Evolutionary conservation across 2,329 filamentous ascomycete species (phyloP), one percentile per base, ranked within the genome.

Genomic region (Phaeoacremonium minimum): DNA sequence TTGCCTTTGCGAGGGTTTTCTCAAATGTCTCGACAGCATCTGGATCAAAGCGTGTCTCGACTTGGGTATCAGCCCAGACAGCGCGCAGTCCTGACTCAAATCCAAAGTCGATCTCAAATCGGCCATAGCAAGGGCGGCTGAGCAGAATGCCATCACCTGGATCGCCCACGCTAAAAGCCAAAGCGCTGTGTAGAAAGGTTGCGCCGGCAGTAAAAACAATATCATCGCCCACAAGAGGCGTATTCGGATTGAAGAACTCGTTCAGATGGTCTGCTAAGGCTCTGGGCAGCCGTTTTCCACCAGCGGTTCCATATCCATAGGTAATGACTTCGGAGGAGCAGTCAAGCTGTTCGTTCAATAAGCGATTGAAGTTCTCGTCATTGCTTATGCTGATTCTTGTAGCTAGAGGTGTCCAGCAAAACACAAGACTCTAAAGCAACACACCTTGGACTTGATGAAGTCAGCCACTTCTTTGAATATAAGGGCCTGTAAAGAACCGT

Each of bases 91-190:
- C 57, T 1, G 66, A 56, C 28, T 67, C 61, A 17, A 67, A 57
- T 1, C 58, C 57, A 20, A 75, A 66, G 42, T 75, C 72, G 4
- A 64, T 53, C 26, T 71, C 60, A 38, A 75, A 74, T 3, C 65
- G 64, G 4, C 70, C 69, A 35, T 75, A 75, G 6, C 63, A 53
- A 2, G 66, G 66, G 2, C 58, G 49, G 19, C 59, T 61, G 2
- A 59, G 49, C 9, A 69, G 43, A n/a, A 69, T 53, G 1, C 53
- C 62, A 3, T 68, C 62, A 4, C 60, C 55, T 0, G 57, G 50
- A 22, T 67, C 53, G 0, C 57, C 57, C 9, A 67, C 41, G 4
- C 52, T 54, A 57, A 61, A 67, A 1, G 59, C 58, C 4, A 66
- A 54, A 17, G 64, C 50, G 17, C 63, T 61, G 17, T 67, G 61